These are phyloP conservation scores for Linnemannia schmuckeri DNA, from an alignment of 192 early-diverging fungal species.

Conservation along the genomic window DNA sequence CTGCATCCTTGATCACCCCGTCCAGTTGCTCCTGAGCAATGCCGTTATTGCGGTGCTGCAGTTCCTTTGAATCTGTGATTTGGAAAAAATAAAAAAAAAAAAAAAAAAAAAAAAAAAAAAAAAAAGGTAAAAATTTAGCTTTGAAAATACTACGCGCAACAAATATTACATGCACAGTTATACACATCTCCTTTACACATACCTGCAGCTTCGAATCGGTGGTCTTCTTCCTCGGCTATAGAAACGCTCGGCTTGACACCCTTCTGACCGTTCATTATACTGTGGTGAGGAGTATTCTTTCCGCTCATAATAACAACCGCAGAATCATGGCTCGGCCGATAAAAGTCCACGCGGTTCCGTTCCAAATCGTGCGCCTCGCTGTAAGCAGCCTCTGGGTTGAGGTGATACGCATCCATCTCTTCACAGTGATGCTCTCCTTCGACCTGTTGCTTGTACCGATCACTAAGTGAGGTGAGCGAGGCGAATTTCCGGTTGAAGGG, in stretches of 20 bases:
- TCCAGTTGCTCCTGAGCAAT: background rate
- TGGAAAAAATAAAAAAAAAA: background rate
- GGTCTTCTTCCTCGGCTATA: slow-evolving; percentile 14
- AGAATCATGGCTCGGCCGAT: slow-evolving; percentile 42
- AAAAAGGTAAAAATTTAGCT: background rate
- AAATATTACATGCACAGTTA: background rate
- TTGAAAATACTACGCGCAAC: background rate
- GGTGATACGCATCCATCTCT: background rate
- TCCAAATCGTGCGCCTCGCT: slow-evolving; percentile 40
- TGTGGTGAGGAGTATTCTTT: slow-evolving; percentile 28
- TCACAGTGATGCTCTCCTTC: background rate
- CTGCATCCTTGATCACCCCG: slow-evolving; percentile 15
- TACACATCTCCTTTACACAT: background rate
- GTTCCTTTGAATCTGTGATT: background rate
- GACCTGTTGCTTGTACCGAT: slow-evolving; percentile 13
- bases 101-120: background rate
- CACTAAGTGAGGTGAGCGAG: slow-evolving; percentile 24
- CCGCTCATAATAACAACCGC: slow-evolving; percentile 36
- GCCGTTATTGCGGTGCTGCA: background rate
- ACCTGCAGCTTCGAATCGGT: background rate
- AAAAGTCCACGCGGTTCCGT: background rate
- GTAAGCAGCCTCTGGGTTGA: slow-evolving; percentile 16
- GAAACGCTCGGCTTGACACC: background rate
- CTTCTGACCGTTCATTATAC: slow-evolving; percentile 14
- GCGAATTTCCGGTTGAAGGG: slow-evolving; percentile 25